These are phyloP conservation scores for Pezicula neosporulosa DNA, from an alignment of 2,329 filamentous ascomycete genomes.

Conservation along the genomic window DNA sequence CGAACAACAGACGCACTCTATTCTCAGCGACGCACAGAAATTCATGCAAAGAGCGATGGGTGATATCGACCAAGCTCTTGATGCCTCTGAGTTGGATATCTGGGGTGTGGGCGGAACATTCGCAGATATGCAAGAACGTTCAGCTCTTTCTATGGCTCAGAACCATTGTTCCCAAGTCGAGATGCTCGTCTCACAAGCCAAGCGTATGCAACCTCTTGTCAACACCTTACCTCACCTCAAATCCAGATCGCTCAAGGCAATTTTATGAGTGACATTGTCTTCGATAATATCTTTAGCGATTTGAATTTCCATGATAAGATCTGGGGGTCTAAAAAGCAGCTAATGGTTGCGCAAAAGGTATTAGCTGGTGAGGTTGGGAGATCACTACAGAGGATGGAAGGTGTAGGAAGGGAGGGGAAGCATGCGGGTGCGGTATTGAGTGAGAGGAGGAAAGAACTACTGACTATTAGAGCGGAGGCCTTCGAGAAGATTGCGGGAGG, in stretches of 20 bases:
- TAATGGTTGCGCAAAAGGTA: constrained; percentile 30
- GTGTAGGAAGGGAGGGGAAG: constrained; percentile 25
- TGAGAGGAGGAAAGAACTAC: constrained; percentile 34
- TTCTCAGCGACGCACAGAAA: constrained; percentile 36
- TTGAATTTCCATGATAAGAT: constrained; percentile 50
- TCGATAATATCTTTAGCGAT: constrained; percentile 52
- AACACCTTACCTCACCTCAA: constrained; percentile 28
- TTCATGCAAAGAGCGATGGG: constrained; percentile 32
- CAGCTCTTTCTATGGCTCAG: constrained; percentile 45
- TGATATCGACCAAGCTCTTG: constrained; percentile 39
- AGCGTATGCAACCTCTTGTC: constrained; percentile 35
- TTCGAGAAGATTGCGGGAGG: constrained; percentile 32
- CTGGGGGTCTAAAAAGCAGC: constrained; percentile 36
- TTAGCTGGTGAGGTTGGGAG: constrained; percentile 29
- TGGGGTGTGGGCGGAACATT: constrained; percentile 44
- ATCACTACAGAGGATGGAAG: constrained; percentile 27
- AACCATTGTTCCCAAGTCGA: constrained; percentile 36
- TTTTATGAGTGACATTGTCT: constrained; percentile 48
- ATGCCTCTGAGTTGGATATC: constrained; percentile 41
- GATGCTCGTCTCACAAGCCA: constrained; percentile 37
- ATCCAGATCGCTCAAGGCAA: constrained; percentile 42
- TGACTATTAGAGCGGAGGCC: constrained; percentile 39
- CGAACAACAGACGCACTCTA: constrained; percentile 37
- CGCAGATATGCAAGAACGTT: constrained; percentile 50
- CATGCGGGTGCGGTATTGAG: constrained; percentile 31